Evolutionary conservation across 2,329 filamentous ascomycete genomes (phyloP), one percentile per base, ranked within the genome.

Genomic region (Blumeriella jaapii): DNA sequence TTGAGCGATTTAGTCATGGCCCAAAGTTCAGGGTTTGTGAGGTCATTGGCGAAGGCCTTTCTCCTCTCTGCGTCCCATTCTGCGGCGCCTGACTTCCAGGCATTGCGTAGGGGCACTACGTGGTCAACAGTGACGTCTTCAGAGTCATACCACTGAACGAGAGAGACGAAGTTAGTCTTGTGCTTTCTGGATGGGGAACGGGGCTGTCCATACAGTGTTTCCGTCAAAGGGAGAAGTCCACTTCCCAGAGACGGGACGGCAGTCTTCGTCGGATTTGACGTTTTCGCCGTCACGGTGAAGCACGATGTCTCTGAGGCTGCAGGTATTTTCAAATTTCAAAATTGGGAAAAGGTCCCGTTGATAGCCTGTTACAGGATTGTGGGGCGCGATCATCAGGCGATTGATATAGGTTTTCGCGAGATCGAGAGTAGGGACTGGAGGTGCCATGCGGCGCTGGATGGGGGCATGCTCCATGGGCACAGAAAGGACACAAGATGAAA

Each of bases 41-140:
- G 55, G 59, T 91, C 84, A 58, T 85, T 91, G 46, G 84, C 84
- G 52, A 86, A 86, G 3, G 64, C 55, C 53, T 78, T 62, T 37
- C 84, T 73, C 50, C 70, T 65, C 13, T 66, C 60, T 0, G 77
- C 78, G 0, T 81, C 82, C 84, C 83, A 89, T 2, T 62, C 57
- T 6, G 69, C 67, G 9, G 83, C 82, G 13, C 82, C 82, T 28
- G 77, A 82, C 71, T 80, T 74, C 82, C 82, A 89, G 4, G 82
- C 82, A 52, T 87, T 84, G 54, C 78, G 78, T 41, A 93, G 57
- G 1, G 84, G 82, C 2, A 93, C 81, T 60, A 91, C 67, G 55
- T 91, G 84, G 56, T 91, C 84, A 40, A 91, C 89, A 48, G 89
- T 82, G 1, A 91, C 57, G 48, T 87, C 79, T 12, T 65, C 69